A percentile compares a stretch with the other conserved stretches of the same genome.
These are phyloP conservation scores for Botrytis squamosa DNA, from an alignment of 2,329 filamentous ascomycete genomes.

Conservation along the genomic window DNA sequence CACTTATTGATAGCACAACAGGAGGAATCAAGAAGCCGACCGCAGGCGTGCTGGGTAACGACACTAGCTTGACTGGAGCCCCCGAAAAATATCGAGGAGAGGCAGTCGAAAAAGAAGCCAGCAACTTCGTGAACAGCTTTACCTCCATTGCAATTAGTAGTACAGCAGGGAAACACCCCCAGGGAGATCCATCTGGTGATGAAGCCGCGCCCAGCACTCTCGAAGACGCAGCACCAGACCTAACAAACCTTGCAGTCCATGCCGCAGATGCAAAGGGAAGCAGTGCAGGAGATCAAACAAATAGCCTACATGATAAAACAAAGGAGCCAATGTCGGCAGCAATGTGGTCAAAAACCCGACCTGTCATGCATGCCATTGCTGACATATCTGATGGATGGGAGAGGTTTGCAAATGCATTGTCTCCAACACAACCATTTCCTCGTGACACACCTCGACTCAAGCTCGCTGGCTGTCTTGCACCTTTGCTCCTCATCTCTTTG, in stretches of 20 bases:
- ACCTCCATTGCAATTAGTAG: slow-evolving; percentile 70
- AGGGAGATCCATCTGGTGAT: slow-evolving; percentile 51
- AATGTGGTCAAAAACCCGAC: slow-evolving; percentile 74
- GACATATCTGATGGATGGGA: slow-evolving; percentile 63
- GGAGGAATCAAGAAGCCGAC: slow-evolving; percentile 77
- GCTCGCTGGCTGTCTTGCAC: slow-evolving; percentile 53
- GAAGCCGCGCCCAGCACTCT: slow-evolving; percentile 34
- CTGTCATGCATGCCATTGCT: slow-evolving; percentile 65
- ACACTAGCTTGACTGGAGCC: slow-evolving; percentile 76
- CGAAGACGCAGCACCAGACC: slow-evolving; percentile 59
- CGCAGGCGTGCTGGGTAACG: slow-evolving; percentile 71
- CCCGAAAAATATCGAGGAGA: slow-evolving; percentile 82
- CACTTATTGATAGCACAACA: slow-evolving; percentile 66
- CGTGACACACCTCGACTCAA: slow-evolving; percentile 51
- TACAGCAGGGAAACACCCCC: slow-evolving; percentile 73
- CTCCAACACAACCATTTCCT: slow-evolving; percentile 63
- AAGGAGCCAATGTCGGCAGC: slow-evolving; percentile 74
- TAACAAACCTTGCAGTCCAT: slow-evolving; percentile 53
- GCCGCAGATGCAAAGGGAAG: slow-evolving; percentile 53
- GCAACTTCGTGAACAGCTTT: slow-evolving; percentile 74
- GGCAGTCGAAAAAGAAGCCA: slow-evolving; percentile 79
- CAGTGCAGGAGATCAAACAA: slow-evolving; percentile 50
- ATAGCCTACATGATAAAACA: slow-evolving; percentile 66
- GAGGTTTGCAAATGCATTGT: slow-evolving; percentile 61
- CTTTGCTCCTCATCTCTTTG: slow-evolving; percentile 52